Base-by-base conservation (phyloP, 1,139 yeast genomes). In the Zygosaccharomyces sapae region DNA sequence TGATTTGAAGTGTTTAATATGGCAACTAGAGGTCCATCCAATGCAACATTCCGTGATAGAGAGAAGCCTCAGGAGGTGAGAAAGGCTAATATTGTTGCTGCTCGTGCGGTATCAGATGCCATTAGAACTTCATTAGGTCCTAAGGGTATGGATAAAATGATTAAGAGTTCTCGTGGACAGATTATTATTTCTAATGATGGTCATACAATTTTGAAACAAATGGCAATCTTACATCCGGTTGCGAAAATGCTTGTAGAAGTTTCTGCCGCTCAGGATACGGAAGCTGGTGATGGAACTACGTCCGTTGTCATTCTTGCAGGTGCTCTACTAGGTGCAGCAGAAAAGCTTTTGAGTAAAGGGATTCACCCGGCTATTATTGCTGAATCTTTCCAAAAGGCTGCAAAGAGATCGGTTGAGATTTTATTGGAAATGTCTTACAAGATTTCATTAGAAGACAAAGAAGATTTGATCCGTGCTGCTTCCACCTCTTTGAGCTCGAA, bases 101-200 rank as follows among this genome's bases (percentile, higher is more conserved):
- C 97, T 7, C 76, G 95, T 61, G 97, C 98, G 3, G 98, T 94
- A 35, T 92, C 97, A 2, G 98, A 94, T 69, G 98, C 98, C 45
- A 89, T 92, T 64, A 79, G 98, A 69, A 92, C 99, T 3, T 89
- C 97, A 9, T 74, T 92, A 50, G 99, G 99, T 31, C 99, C 99
- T 45, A 90, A 89, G 68, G 98, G 99, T 52, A 92, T 92, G 98
- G 99, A 92, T 69, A 94, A 94, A 74, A 92, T 92, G 98, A 87
- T 87, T 71, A 89, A 87, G 70, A 89, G 97, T 29, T 85, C 90
- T 47, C 79, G 79, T 44, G 97, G 97, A 34, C 92, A 92, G 63
- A 86, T 90, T 58, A 86, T 92, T 63, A 89, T 94, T 57, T 89
- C 97, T 54, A 94, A 92, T 67, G 99, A 92, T 70, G 99, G 99